These are phyloP conservation scores for Acanthamoeba royreba DNA, from an alignment of 208 protist genomes.

Conservation along the genomic window DNA sequence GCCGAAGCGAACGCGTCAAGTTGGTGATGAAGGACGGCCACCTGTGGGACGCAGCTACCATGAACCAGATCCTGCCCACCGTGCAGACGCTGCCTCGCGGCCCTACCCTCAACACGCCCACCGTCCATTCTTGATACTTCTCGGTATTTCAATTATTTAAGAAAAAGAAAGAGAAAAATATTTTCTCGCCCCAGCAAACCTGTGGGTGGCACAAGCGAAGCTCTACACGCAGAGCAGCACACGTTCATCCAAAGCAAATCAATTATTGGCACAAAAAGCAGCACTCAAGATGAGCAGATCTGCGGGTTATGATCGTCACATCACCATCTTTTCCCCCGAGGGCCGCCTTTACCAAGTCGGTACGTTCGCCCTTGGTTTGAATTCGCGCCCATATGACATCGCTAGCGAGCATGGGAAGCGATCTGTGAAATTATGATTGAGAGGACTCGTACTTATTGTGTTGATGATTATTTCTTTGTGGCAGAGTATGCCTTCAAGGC, in stretches of 20 bases:
- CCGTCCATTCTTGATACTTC: too few relatives aligned
- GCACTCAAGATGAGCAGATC: slow-evolving; percentile 23
- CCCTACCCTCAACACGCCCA: too few relatives aligned
- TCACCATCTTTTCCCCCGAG: slow-evolving; percentile 98
- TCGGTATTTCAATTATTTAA: not conserved
- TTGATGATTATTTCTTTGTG: not conserved
- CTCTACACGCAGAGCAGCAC: not conserved
- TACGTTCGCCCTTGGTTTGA: not conserved
- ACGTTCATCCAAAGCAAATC: not conserved
- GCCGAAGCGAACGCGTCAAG: too few relatives aligned
- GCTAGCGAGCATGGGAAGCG: not conserved
- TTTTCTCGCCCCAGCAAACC: not conserved
- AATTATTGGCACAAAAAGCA: not conserved
- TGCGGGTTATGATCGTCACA: slow-evolving; percentile 96
- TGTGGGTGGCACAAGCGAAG: not conserved
- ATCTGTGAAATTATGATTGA: not conserved
- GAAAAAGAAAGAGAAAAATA: not conserved
- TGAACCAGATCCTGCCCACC: too few relatives aligned
- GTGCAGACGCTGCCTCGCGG: too few relatives aligned
- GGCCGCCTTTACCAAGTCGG: slow-evolving; percentile 97
- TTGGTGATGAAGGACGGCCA: too few relatives aligned
- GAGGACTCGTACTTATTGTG: not conserved
- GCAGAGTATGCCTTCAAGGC: slow-evolving; percentile 98
- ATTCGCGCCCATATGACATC: not conserved
- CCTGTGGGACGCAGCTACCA: too few relatives aligned